Evolutionary conservation across 2,329 filamentous ascomycete species (phyloP), one percentile per base, ranked within the genome.

Genomic region (Stylonectria norvegica): DNA sequence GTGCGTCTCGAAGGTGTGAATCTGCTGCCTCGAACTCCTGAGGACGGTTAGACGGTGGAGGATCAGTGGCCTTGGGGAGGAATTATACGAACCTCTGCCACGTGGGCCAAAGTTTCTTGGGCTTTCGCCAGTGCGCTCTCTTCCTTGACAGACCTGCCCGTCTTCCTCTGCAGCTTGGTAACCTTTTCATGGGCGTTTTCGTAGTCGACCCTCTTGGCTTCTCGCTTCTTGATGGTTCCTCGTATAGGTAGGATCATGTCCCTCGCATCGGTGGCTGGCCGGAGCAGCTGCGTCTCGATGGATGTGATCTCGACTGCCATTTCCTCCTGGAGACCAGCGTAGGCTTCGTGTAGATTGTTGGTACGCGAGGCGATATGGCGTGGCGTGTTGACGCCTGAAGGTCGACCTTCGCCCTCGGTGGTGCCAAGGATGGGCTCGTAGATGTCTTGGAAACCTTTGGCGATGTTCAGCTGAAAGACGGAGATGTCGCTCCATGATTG

Each of bases 221-320:
- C 44, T 28, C 44, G 39, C 19, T 38, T 41, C 33, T 44, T 47
- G 19, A 47, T 47, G n/a, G 36, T 36, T 22, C 40, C 42, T 28
- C 36, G 39, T 15, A 41, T 20, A 19, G 41, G 41, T 15, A 38
- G 41, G 7, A 47, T 40, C 16, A 37, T 23, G 12, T 40, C 38
- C 10, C 39, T 43, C 8, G 38, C 35, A 3, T 47, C 41, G 15
- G 15, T 36, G 10, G 44, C 44, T 10, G 44, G 44, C 16, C 41
- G 38, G n/a, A 47, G 35, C 7, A 47, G 15, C 9, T 41, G 23
- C 7, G 41, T 39, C 20, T 47, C 44, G 19, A 47, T 41, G 27
- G 34, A 38, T 4, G 37, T 34, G n/a, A 44, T 41, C 29, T 47
- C 44, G 18, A 37, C 41, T 12, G 34, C 30, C 30, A 47, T 20